These are phyloP conservation scores for Akebia trifoliata DNA, from an alignment of 164 flowering plant genomes.

Conservation along the genomic window DNA sequence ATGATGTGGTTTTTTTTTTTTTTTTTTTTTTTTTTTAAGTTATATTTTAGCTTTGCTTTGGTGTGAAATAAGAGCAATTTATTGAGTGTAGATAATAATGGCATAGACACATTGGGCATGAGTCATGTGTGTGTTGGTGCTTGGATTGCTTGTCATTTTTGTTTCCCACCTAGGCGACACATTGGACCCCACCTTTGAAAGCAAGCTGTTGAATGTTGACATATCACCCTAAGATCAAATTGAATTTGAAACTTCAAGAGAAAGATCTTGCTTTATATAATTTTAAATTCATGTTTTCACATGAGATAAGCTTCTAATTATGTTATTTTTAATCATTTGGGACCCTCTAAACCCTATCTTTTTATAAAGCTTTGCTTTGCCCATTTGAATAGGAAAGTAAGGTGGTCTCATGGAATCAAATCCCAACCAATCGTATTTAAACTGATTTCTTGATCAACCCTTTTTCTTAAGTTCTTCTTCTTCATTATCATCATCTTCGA, in stretches of 20 bases:
- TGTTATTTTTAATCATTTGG: conserved; percentile 23
- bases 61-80: conserved; percentile 24
- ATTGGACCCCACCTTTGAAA: conserved; percentile 33
- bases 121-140: conserved; percentile 41
- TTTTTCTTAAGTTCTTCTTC: background rate
- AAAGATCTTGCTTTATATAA: conserved; percentile 16
- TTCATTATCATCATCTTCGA: no score
- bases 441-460: background rate
- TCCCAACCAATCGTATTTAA: background rate
- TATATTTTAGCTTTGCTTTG: conserved; percentile 16
- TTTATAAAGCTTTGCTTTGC: conserved; percentile 8
- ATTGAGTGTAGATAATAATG: conserved; percentile 26
- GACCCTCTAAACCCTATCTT: conserved; percentile 5
- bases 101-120: no score
- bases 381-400: background rate
- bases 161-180: conserved; percentile 55
- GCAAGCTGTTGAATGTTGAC: conserved; percentile 44
- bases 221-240: conserved; percentile 25
- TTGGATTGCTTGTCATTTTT: conserved; percentile 44
- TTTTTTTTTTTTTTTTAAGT: background rate
- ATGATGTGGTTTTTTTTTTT: background rate
- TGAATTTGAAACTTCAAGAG: conserved; percentile 16
- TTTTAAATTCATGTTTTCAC: conserved; percentile 19
- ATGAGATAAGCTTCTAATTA: conserved; percentile 20
- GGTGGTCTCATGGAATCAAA: conserved; percentile 1